Percentiles rank a stretch among this genome's conserved stretches.
Evolutionary conservation across 768 basidiomycete genomes (phyloP).

Genomic region (Boletus rubropictus): DNA sequence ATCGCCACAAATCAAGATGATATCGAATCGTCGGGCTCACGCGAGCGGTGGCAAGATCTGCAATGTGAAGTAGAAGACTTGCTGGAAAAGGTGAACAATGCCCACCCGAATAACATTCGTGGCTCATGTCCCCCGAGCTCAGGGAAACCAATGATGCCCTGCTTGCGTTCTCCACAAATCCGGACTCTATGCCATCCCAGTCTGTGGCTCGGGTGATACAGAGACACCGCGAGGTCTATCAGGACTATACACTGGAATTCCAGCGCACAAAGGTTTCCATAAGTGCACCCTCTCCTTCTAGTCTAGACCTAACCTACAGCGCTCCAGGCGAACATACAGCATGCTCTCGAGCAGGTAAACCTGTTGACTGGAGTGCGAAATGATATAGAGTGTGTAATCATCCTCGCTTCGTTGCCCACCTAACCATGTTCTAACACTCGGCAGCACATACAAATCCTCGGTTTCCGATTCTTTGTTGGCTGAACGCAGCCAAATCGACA

Average conservation of each 20-base stretch:
- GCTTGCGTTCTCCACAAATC: slow-evolving; percentile 55
- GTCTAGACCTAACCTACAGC: background rate
- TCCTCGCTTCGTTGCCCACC: background rate
- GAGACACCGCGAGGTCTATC: slow-evolving; percentile 83
- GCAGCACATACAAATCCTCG: slow-evolving; percentile 86
- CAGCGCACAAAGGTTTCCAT: slow-evolving; percentile 70
- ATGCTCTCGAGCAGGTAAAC: slow-evolving; percentile 81
- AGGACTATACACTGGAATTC: slow-evolving; percentile 83
- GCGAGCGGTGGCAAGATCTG: slow-evolving; percentile 72
- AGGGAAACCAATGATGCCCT: slow-evolving; percentile 84
- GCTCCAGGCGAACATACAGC: slow-evolving; percentile 66
- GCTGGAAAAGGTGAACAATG: slow-evolving; percentile 64
- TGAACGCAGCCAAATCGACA: slow-evolving; percentile 87
- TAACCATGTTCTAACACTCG: background rate
- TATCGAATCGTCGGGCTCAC: slow-evolving; percentile 64
- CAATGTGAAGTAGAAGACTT: slow-evolving; percentile 85
- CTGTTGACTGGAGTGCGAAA: slow-evolving; percentile 86
- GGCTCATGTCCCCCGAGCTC: slow-evolving; percentile 45
- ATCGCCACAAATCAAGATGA: slow-evolving; percentile 51
- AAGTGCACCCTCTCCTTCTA: background rate
- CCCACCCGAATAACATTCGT: background rate
- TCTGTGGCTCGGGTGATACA: slow-evolving; percentile 87
- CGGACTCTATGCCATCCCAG: slow-evolving; percentile 62
- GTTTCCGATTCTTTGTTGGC: slow-evolving; percentile 81
- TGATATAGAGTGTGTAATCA: slow-evolving; percentile 78